Evolutionary conservation across 2,329 filamentous ascomycete species (phyloP).

Genomic region (Clonostachys sp.): DNA sequence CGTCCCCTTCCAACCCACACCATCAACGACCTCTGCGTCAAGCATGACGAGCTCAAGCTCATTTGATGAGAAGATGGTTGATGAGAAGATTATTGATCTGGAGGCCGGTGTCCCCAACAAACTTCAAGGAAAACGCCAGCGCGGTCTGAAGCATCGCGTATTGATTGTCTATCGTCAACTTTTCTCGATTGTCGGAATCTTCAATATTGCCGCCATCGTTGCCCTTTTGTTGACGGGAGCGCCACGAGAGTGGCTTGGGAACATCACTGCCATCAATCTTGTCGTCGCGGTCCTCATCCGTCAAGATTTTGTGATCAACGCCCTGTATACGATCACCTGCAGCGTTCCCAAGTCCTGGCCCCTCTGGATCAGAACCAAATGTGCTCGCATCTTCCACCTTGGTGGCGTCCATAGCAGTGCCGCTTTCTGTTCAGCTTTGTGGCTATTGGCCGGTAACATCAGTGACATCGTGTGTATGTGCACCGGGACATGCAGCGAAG

Average conservation of each 20-base stretch:
- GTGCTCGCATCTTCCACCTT: constrained; percentile 37
- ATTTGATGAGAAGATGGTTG: constrained; percentile 5
- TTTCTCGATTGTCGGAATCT: constrained; percentile 31
- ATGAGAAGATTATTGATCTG: constrained; percentile 9
- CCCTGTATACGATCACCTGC: constrained; percentile 31
- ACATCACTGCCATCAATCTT: constrained; percentile 33
- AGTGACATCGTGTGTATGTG: constrained; percentile 14
- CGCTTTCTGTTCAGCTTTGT: constrained; percentile 31
- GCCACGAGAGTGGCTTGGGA: constrained; percentile 26
- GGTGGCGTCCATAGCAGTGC: constrained; percentile 38
- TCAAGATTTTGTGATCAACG: constrained; percentile 43
- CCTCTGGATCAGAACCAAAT: constrained; percentile 30
- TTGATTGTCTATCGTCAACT: constrained; percentile 43
- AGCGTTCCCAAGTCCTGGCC: constrained; percentile 33
- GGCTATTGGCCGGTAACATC: constrained; percentile 25
- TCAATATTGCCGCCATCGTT: constrained; percentile 36
- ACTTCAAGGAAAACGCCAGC: constrained; percentile 18
- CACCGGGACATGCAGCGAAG: constrained; percentile 10
- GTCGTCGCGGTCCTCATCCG: constrained; percentile 37
- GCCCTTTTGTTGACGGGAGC: constrained; percentile 18
- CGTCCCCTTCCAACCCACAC: neutral
- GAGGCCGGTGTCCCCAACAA: constrained; percentile 19
- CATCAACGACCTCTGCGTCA: neutral
- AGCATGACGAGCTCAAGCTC: neutral
- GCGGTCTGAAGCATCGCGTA: constrained; percentile 23